Base-by-base conservation (phyloP, 2,329 filamentous ascomycete species). In the Ophiocordyceps sinensis region DNA sequence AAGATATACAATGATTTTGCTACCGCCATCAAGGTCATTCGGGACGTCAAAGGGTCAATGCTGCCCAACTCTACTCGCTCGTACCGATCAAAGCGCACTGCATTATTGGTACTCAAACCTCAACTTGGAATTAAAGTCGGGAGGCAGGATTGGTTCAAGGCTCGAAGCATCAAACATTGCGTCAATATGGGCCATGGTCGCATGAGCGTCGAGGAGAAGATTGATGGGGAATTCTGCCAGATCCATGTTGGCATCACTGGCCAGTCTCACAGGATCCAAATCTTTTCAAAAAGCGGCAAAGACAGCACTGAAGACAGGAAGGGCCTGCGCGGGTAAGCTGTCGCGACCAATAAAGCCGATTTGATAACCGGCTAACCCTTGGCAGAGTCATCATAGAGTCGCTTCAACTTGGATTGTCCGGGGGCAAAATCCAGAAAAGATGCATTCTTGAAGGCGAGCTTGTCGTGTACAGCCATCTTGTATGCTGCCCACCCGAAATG, bases 201-300 rank as follows among this genome's bases (percentile, higher is more conserved):
- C 14, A 71, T 88, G 73, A 84, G 80, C 43, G 71, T 86, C 21
- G 85, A 94, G 57, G 70, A 79, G 40, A 94, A 94, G 55, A 76
- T 93, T 45, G 86, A 94, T 51, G 86, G 84, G 12, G 87, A 94
- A 58, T 94, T 91, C 49, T 93, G 85, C 50, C 87, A 94, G 56
- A 77, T 94, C 28, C 87, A 94, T 51, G 65, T 94, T 32, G 77
- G 93, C 52, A 62, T 84, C 7, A 64, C 64, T 9, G 75, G 72
- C 39, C 62, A 63, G 14, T 54, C 43, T 1, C 54, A 70, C 1
- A 72, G 68, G 38, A 76, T 94, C 26, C 79, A 82, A 47, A 89
- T 94, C 28, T 94, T 91, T 55, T 93, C 86, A 10, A 95, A 94
- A 56, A 91, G 85, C 51, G 85, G 87, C 43, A 93, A 91, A 55